phyloP scores from a whole-genome alignment of 495 filamentous ascomycete genomes.

The Talaromyces adpressus region DNA sequence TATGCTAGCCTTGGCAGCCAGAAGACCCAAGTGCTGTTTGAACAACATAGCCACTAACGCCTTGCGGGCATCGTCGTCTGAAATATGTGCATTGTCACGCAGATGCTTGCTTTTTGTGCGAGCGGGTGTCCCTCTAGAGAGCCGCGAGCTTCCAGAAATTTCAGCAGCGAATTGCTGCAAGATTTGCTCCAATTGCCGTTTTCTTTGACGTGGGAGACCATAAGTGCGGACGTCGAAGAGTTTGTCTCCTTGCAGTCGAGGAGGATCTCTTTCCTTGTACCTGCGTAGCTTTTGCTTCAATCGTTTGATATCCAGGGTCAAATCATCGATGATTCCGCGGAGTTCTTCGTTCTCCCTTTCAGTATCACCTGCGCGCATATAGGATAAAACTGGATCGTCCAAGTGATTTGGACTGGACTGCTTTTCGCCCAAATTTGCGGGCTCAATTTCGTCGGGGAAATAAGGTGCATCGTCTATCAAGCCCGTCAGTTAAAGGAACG shows the following conservation, averaged over 20 bases:
- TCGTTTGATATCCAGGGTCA: constrained; percentile 64
- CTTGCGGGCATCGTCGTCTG: background rate
- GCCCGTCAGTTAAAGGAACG: background rate
- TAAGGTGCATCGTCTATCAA: constrained; percentile 46
- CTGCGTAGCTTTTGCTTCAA: constrained; percentile 61
- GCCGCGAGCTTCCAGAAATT: background rate
- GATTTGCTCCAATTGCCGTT: constrained; percentile 64
- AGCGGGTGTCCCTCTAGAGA: background rate
- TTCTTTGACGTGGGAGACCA: constrained; percentile 56
- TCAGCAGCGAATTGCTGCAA: constrained; percentile 56
- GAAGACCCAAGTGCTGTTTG: background rate
- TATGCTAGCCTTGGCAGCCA: background rate
- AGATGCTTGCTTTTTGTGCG: background rate
- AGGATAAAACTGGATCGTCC: constrained; percentile 12
- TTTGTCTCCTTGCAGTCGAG: constrained; percentile 52
- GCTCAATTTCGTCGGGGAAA: constrained; percentile 23
- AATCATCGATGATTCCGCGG: constrained; percentile 63
- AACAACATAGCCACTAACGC: background rate
- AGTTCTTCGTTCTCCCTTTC: constrained; percentile 52
- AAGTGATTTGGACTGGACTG: constrained; percentile 9
- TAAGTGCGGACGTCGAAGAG: constrained; percentile 73
- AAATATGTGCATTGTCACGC: background rate
- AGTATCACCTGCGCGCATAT: constrained; percentile 21
- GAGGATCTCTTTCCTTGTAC: constrained; percentile 56
- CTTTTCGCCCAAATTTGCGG: constrained; percentile 12